These are phyloP conservation scores for Olyra latifolia DNA, from an alignment of 176 grass and related monocot species.

Conservation along the genomic window DNA sequence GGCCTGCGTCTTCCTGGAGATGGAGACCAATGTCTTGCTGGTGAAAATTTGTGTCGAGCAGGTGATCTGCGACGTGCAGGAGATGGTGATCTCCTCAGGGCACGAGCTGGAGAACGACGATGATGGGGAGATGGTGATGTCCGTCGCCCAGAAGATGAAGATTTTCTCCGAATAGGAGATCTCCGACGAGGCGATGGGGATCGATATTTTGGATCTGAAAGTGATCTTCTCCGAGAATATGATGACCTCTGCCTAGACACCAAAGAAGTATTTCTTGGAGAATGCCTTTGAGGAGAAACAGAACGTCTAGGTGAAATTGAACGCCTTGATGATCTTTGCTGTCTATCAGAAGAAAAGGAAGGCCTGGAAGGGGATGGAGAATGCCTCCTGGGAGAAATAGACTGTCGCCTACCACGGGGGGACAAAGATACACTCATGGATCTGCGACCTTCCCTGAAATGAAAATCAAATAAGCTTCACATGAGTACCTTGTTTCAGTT, in stretches of 20 bases:
- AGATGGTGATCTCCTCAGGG: conserved; percentile 56
- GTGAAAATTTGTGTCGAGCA: conserved; percentile 33
- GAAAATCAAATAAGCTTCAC: not conserved
- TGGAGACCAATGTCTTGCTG: conserved; percentile 40
- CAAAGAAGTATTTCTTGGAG: conserved; percentile 48
- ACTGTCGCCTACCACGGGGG: conserved; percentile 38
- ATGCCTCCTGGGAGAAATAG: conserved; percentile 64
- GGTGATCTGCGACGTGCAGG: conserved; percentile 54
- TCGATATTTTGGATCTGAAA: conserved; percentile 41
- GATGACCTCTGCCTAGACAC: conserved; percentile 54
- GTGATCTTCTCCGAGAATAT: conserved; percentile 48
- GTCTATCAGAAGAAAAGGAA: conserved; percentile 48
- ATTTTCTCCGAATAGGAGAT: conserved; percentile 53
- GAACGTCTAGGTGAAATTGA: conserved; percentile 60
- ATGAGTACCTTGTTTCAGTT: conserved; percentile 15
- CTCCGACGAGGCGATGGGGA: conserved; percentile 48
- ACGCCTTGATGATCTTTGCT: conserved; percentile 33
- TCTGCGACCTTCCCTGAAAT: conserved; percentile 50
- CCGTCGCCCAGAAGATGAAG: conserved; percentile 41
- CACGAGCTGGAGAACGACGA: conserved; percentile 53
- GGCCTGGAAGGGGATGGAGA: conserved; percentile 47
- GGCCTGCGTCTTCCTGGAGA: conserved; percentile 31
- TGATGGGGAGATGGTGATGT: conserved; percentile 58
- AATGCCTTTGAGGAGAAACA: conserved; percentile 57
- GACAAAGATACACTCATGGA: conserved; percentile 62